Base-by-base conservation (phyloP, 345 rosid genomes). In the Anastatica hierochuntica region DNA sequence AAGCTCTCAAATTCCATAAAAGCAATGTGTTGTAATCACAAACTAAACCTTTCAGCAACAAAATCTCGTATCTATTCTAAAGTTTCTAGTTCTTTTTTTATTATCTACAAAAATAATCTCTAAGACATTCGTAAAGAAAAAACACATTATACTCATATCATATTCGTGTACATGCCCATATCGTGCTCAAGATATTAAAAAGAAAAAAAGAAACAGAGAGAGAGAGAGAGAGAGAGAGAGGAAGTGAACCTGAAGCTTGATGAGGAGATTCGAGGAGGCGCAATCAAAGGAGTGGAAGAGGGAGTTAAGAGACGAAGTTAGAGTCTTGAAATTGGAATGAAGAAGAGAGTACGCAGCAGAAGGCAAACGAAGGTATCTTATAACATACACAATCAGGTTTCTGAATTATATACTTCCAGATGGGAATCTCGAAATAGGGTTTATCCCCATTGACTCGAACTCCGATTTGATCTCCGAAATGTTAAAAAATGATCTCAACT, bases 381-480 rank as follows among this genome's bases (percentile, higher is more conserved):
- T 69, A 77, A 84, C 90, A 82, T 20, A 77, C 83, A 53, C 94
- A 81, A 45, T 76, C 73, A 50, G 95, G 97, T 70, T 85, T 85
- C 61, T 77, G 87, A 16, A 81, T 51, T 66, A 78, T 94, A 46
- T 64, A 85, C 84, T 88, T 92, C 98, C 97, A 92, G 31, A 92
- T 81, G 6, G 69, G 57, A 38, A 76, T 76, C 57, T 72, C 66
- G 74, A 88, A 85, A 31, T 57, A 34, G 74, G 62, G 68, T 65
- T 81, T 56, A 92, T 74, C 49, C 82, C 84, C 31, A 86, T 77
- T 18, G 70, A 66, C 10, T 74, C 77, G 51, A 92, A 76, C 40
- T 78, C 86, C 46, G 74, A 38, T 67, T 65, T 68, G 48, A 92
- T 59, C 33, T 75, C 83, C 21, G 81, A 64, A 17, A 79, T 81